These are phyloP conservation scores for Aspergillus luchuensis DNA, from an alignment of 2,329 filamentous ascomycete genomes.

Conservation along the genomic window DNA sequence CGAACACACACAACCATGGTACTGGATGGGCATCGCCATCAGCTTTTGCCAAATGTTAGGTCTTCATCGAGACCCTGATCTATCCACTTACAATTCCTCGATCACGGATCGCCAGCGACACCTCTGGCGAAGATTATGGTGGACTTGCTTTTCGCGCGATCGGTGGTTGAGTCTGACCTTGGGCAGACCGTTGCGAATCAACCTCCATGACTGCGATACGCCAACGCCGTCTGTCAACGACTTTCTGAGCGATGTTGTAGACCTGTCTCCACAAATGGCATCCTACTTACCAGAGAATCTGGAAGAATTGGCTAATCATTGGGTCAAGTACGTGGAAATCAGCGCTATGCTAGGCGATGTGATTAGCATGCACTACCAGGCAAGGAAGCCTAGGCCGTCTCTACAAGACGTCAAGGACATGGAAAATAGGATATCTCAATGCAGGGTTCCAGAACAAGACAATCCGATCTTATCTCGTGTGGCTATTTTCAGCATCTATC, in stretches of 20 bases:
- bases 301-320: slow-evolving; percentile 23
- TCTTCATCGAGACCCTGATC: slow-evolving; percentile 39
- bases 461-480: slow-evolving; percentile 13
- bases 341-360: slow-evolving; percentile 29
- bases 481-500: slow-evolving; percentile 26
- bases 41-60: slow-evolving; percentile 48
- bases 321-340: slow-evolving; percentile 32
- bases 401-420: slow-evolving; percentile 25
- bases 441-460: slow-evolving; percentile 21
- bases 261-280: slow-evolving; percentile 1
- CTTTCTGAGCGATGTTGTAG: slow-evolving; percentile 25
- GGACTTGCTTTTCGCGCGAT: slow-evolving; percentile 46
- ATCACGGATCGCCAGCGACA: slow-evolving; percentile 26
- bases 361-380: slow-evolving; percentile 29
- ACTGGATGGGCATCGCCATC: slow-evolving; percentile 51
- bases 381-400: slow-evolving; percentile 19
- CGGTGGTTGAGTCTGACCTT: slow-evolving; percentile 44
- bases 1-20: slow-evolving; percentile 48
- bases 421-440: slow-evolving; percentile 24
- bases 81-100: slow-evolving; percentile 17
- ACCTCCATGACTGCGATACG: slow-evolving; percentile 42
- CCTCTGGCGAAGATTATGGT: slow-evolving; percentile 46
- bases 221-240: slow-evolving; percentile 32
- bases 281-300: slow-evolving; percentile 1
- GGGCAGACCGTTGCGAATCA: slow-evolving; percentile 45